Base-by-base conservation (phyloP, 2,329 filamentous ascomycete species). In the Daldinia sp. region DNA sequence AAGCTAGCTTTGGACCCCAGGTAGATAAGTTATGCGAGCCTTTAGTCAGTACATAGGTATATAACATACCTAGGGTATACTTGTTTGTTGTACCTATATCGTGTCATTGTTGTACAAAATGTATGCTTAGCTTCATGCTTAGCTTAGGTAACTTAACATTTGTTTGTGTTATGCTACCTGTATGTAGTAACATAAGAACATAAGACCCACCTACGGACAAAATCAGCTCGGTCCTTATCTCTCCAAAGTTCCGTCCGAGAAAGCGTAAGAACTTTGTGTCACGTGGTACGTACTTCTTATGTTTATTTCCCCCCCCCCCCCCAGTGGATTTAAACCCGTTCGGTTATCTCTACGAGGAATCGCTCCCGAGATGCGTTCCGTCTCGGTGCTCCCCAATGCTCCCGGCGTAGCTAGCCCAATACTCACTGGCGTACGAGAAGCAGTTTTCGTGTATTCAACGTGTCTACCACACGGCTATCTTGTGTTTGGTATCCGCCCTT, bases 301-400 rank as follows among this genome's bases (percentile, higher is more conserved):
- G 7, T 41, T 46, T 13, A 37, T 46, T 10, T 2, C 7, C 6
- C 7, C 6, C 10, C 10, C 6, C 30, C 3, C 3, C 30, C 42
- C 26, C 26, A 12, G 42, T 15, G 26, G 35, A 51, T 60, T 61
- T 46, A 55, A 65, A 58, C 46, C 35, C 10, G 3, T 13, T 68
- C 64, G 65, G 64, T 53, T 57, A 58, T 71, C 46, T 59, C 60
- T 61, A n/a, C 46, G 48, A 62, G 53, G 23, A 46, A 13, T 64
- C 69, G 65, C 46, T 20, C 56, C 69, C 65, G 66, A 71, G 20
- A 50, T 59, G 56, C 60, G 46, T 54, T 46, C 30, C 33, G 51
- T 39, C 44, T 67, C 69, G 66, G 69, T 60, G 7, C 56, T 63
- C 66, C 66, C 66, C 61, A 70, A 71, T 23, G 23, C 15, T 13